Evolutionary conservation across 768 basidiomycete species (phyloP).

Genomic region (Suillus bovinus): DNA sequence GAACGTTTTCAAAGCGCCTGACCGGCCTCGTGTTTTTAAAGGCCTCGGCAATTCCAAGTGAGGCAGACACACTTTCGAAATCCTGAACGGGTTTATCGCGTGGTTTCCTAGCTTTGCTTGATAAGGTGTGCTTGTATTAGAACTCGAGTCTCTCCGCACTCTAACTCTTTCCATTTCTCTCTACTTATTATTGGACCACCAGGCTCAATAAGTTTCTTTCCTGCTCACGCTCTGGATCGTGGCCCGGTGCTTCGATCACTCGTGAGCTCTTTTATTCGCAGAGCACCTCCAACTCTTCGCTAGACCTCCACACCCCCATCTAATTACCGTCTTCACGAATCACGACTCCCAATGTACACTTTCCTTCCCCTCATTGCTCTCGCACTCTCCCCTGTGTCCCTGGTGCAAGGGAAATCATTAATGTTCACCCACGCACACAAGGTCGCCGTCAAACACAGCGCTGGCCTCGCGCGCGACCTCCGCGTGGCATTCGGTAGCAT

Average conservation of each 20-base stretch:
- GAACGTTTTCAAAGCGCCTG: not conserved
- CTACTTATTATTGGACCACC: slow-evolving; percentile 4
- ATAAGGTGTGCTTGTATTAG: slow-evolving; percentile 9
- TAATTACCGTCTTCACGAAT: slow-evolving; percentile 9
- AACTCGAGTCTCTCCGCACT: slow-evolving; percentile 1
- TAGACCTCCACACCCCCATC: not conserved
- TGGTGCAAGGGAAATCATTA: slow-evolving; percentile 24
- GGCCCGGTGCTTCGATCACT: slow-evolving; percentile 9
- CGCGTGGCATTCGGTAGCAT: slow-evolving; percentile 62
- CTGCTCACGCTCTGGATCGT: slow-evolving; percentile 5
- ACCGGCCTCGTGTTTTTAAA: slow-evolving; percentile 14
- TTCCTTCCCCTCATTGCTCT: slow-evolving; percentile 31
- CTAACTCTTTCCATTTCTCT: slow-evolving; percentile 6
- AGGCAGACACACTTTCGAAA: slow-evolving; percentile 3
- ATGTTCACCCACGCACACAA: slow-evolving; percentile 50
- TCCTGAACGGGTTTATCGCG: slow-evolving; percentile 1
- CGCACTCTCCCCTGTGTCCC: slow-evolving; percentile 27
- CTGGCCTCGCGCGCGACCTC: slow-evolving; percentile 65
- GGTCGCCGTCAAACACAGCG: slow-evolving; percentile 57
- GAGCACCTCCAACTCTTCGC: not conserved
- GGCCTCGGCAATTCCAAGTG: not conserved
- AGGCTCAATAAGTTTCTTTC: not conserved
- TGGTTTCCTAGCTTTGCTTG: slow-evolving; percentile 8
- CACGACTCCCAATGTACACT: slow-evolving; percentile 25
- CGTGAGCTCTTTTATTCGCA: slow-evolving; percentile 23